Evolutionary conservation across 257 asterid genomes (phyloP).

Genomic region (Rauvolfia tetraphylla): DNA sequence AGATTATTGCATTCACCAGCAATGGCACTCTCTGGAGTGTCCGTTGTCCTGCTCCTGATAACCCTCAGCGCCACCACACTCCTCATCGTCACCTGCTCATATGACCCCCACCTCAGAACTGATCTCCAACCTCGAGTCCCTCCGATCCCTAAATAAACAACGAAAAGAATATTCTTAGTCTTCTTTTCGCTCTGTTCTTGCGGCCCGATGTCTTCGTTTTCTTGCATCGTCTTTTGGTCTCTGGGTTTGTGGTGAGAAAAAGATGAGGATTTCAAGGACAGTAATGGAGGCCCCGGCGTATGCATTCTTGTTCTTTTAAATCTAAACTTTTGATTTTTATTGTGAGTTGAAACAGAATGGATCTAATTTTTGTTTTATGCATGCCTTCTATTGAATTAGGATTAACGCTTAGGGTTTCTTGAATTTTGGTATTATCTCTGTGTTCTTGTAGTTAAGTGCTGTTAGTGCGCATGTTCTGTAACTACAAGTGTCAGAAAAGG

Average conservation of each 20-base stretch:
- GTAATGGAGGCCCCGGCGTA: constrained; percentile 71
- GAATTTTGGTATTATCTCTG: neutral
- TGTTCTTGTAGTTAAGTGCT: neutral
- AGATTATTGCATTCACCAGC: neutral
- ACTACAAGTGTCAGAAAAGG: neutral
- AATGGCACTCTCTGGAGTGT: constrained; percentile 39
- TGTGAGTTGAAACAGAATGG: neutral
- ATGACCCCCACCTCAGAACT: constrained; percentile 23
- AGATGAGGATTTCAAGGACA: constrained; percentile 88
- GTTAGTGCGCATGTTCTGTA: neutral
- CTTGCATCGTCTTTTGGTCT: no score
- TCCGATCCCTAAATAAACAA: no score
- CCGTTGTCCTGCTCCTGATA: constrained; percentile 28
- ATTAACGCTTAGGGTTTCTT: neutral
- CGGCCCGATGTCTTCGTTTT: no score
- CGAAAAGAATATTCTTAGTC: no score
- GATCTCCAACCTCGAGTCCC: constrained; percentile 43
- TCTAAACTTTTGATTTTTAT: neutral
- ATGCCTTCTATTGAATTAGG: neutral
- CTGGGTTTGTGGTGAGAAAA: constrained; percentile 68
- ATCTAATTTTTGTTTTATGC: neutral
- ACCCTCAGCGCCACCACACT: constrained; percentile 21
- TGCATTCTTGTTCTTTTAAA: constrained; percentile 9
- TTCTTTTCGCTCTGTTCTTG: no score
- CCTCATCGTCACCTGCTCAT: constrained; percentile 5